These are phyloP conservation scores for Davidsoniella virescens DNA, from an alignment of 2,329 filamentous ascomycete genomes.

Conservation along the genomic window DNA sequence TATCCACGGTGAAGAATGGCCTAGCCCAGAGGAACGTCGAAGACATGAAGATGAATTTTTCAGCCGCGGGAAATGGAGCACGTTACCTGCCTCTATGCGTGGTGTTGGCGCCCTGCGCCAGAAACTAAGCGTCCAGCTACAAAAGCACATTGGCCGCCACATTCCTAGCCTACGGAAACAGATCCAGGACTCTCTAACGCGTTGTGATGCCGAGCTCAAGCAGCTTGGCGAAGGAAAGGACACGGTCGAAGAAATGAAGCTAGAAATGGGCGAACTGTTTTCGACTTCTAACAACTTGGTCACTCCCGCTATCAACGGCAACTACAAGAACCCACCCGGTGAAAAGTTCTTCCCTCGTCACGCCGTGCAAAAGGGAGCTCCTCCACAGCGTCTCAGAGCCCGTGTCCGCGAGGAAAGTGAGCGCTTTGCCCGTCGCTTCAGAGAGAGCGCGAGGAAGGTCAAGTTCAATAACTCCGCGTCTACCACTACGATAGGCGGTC, in stretches of 20 bases:
- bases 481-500: slow-evolving; percentile 13
- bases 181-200: slow-evolving; percentile 33
- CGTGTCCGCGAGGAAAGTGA: slow-evolving; percentile 36
- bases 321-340: slow-evolving; percentile 38
- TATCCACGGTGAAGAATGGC: slow-evolving; percentile 28
- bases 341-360: slow-evolving; percentile 35
- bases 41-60: slow-evolving; percentile 33
- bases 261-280: slow-evolving; percentile 37
- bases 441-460: slow-evolving; percentile 33
- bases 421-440: slow-evolving; percentile 30
- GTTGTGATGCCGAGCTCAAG: slow-evolving; percentile 32
- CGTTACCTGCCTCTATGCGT: slow-evolving; percentile 31
- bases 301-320: slow-evolving; percentile 35
- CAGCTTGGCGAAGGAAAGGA: slow-evolving; percentile 34
- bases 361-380: slow-evolving; percentile 32
- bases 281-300: slow-evolving; percentile 37
- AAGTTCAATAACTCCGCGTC: slow-evolving; percentile 22
- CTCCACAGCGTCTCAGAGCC: slow-evolving; percentile 34
- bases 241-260: slow-evolving; percentile 35
- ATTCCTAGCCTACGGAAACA: slow-evolving; percentile 33
- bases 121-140: slow-evolving; percentile 33
- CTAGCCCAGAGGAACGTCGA: slow-evolving; percentile 25
- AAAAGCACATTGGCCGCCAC: slow-evolving; percentile 35
- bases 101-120: slow-evolving; percentile 29
- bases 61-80: slow-evolving; percentile 30